These are phyloP conservation scores for Jatropha curcas DNA, from an alignment of 345 rosid genomes.

Conservation along the genomic window DNA sequence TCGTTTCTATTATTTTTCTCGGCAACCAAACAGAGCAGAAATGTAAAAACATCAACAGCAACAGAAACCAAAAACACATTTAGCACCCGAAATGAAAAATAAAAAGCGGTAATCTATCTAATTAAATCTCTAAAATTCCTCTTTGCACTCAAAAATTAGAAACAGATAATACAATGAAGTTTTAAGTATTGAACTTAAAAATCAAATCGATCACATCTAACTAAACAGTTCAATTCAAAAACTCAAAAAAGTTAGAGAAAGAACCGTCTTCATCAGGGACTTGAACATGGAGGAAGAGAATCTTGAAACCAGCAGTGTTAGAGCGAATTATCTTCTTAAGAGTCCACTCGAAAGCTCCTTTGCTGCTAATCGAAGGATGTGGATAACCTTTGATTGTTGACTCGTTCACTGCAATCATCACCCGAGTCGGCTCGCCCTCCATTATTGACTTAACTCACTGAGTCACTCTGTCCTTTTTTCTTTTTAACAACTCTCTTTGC, in stretches of 20 bases:
- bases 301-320: constrained; percentile 72
- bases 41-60: too few relatives aligned
- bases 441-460: constrained; percentile 15
- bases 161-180: background rate
- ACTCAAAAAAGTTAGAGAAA: constrained; percentile 13
- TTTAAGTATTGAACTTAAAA: too few relatives aligned
- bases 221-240: background rate
- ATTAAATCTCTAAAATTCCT: background rate
- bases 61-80: too few relatives aligned
- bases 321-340: constrained; percentile 79
- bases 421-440: constrained; percentile 59
- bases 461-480: background rate
- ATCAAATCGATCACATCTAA: background rate
- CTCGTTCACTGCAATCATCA: constrained; percentile 84
- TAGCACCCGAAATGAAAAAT: too few relatives aligned
- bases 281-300: constrained; percentile 94
- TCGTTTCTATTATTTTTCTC: background rate
- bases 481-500: background rate
- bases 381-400: constrained; percentile 90
- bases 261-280: constrained; percentile 95
- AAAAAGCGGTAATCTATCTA: background rate
- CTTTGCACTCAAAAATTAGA: background rate
- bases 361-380: constrained; percentile 91
- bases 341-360: constrained; percentile 91
- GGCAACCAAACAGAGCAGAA: constrained; percentile 6